phyloP scores from a whole-genome alignment of 441 rosid species.

The Populus trichocarpa region DNA sequence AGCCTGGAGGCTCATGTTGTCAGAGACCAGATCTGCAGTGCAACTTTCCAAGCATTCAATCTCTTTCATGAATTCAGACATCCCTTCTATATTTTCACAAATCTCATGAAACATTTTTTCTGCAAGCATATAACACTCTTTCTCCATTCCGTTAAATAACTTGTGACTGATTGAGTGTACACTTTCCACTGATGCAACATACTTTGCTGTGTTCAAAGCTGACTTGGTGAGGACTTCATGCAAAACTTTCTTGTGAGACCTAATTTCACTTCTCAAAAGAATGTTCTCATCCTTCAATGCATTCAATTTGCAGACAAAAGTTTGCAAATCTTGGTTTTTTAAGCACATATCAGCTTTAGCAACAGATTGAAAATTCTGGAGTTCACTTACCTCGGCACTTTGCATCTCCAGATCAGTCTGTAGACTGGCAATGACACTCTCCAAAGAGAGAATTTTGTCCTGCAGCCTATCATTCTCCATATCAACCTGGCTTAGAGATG shows the following conservation, averaged over 20 bases:
- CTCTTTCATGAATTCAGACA: not conserved
- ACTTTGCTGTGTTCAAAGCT: slow-evolving; percentile 36
- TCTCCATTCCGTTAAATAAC: slow-evolving; percentile 33
- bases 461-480: slow-evolving; percentile 41
- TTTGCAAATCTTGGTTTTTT: slow-evolving; percentile 47
- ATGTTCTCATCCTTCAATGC: slow-evolving; percentile 43
- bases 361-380: slow-evolving; percentile 44
- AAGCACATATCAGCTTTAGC: slow-evolving; percentile 38
- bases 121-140: slow-evolving; percentile 32
- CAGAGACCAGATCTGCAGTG: slow-evolving; percentile 50
- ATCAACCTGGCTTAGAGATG: slow-evolving; percentile 29
- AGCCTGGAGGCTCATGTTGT: slow-evolving; percentile 47
- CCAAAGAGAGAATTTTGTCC: slow-evolving; percentile 48
- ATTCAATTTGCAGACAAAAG: slow-evolving; percentile 30
- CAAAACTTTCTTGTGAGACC: slow-evolving; percentile 27
- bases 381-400: slow-evolving; percentile 46
- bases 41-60: slow-evolving; percentile 51
- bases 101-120: slow-evolving; percentile 41
- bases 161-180: slow-evolving; percentile 23
- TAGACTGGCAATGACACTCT: slow-evolving; percentile 43
- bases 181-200: slow-evolving; percentile 34
- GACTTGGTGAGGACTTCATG: slow-evolving; percentile 30
- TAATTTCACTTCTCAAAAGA: slow-evolving; percentile 31
- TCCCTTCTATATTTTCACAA: too few relatives aligned
- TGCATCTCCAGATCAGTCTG: slow-evolving; percentile 52